Evolutionary conservation across 1,139 yeast species (phyloP), one percentile per base, ranked within the genome.

Genomic region (Torulaspora pretoriensis): DNA sequence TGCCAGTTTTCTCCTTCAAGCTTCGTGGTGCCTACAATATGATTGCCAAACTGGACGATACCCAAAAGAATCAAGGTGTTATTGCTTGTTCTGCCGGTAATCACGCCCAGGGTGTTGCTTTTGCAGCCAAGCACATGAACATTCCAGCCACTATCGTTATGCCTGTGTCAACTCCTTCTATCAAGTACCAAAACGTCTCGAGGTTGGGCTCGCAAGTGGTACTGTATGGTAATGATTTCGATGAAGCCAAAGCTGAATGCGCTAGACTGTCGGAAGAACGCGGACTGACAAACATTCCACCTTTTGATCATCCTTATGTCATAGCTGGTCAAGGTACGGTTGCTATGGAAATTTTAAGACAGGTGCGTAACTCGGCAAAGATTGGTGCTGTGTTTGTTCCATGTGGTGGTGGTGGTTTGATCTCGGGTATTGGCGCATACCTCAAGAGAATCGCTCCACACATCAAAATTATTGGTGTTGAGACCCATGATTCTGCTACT

Each of bases 251-350:
- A 65, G 78, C 73, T 17, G 97, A 92, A 65, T 92, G 98, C 67
- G 75, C 76, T 1, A 72, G 95, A 47, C 69, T 92, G 47, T 71
- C 84, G 29, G 68, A 70, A 23, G 78, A 81, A 57, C 77, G 88
- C 50, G 90, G 88, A 19, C 73, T 87, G 57, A 83, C 94, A 8
- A 84, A 89, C 58, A 86, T 92, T 37, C 98, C 98, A 9, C 99
- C 99, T 1, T 92, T 92, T 63, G 95, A 92, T 63, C 97, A 92
- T 63, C 99, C 99, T 1, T 88, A 83, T 57, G 97, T 94, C 53
- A 88, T 92, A 67, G 98, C 99, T n/a, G 99, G 99, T 26, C 99
- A 92, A 68, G 99, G 97, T 48, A 92, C 99, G 28, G 81, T 90
- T 51, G 98, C 96, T 2, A 77, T 90, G 76, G 99, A 92, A 67